Evolutionary conservation across 176 grass and related monocot genomes (phyloP).

Genomic region (Typha latifolia): DNA sequence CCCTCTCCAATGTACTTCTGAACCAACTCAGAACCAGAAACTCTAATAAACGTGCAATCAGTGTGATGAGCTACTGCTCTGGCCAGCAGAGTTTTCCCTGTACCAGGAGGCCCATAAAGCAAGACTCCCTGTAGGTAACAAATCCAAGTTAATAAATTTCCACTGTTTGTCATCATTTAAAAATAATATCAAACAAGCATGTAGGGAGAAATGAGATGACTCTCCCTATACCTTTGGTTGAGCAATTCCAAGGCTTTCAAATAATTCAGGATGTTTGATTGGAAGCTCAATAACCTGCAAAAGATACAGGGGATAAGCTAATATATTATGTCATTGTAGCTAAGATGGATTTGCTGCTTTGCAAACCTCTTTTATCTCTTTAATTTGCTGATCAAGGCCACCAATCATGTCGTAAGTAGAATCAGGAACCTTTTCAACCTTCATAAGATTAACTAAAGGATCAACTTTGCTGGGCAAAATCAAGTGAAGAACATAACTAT

Average conservation of each 20-base stretch:
- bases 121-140: constrained; percentile 51
- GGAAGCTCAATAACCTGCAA: constrained; percentile 96
- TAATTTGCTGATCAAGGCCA: constrained; percentile 98
- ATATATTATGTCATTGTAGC: not conserved
- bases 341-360: not conserved
- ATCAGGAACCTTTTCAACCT: constrained; percentile 99
- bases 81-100: constrained; percentile 86
- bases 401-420: constrained; percentile 99
- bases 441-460: constrained; percentile 98
- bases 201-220: not conserved
- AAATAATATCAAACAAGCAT: not conserved
- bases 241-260: constrained; percentile 96
- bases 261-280: constrained; percentile 96
- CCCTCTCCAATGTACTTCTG: constrained; percentile 99
- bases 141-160: not conserved
- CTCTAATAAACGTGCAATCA: constrained; percentile 96
- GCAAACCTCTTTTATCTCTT: constrained; percentile 97
- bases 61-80: constrained; percentile 98
- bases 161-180: too few species aligned
- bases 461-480: constrained; percentile 95
- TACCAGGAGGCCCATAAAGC: constrained; percentile 94
- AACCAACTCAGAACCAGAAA: constrained; percentile 98
- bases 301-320: not conserved
- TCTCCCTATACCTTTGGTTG: constrained; percentile 69
- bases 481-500: constrained; percentile 93